These are phyloP conservation scores for Rubia balearica DNA, from an alignment of 305 asterid species.

Conservation along the genomic window DNA sequence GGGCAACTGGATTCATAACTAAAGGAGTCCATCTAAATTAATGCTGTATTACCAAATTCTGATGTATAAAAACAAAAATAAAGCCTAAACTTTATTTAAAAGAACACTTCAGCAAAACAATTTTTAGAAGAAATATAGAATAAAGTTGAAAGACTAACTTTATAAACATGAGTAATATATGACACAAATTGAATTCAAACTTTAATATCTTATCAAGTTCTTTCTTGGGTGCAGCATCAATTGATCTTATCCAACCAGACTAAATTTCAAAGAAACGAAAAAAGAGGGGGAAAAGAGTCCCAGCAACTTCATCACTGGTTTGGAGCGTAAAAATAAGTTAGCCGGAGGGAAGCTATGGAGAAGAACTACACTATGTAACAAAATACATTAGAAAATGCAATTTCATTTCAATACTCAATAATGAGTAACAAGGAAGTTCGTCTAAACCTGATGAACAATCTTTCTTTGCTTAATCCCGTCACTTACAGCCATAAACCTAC, in stretches of 20 bases:
- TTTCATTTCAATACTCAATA: background rate
- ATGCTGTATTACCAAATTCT: background rate
- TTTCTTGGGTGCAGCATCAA: background rate
- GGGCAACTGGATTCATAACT: background rate
- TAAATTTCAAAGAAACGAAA: background rate
- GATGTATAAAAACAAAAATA: background rate
- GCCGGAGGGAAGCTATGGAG: background rate
- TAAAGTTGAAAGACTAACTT: background rate
- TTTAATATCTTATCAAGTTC: background rate
- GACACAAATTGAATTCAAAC: background rate
- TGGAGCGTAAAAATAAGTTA: background rate
- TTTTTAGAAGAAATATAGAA: background rate
- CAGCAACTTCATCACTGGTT: background rate
- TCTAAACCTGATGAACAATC: conserved; percentile 60
- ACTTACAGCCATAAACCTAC: conserved; percentile 78
- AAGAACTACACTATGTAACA: background rate
- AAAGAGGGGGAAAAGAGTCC: background rate
- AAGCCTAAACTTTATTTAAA: background rate
- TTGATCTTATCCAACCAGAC: background rate
- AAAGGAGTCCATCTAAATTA: background rate
- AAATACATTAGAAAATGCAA: background rate
- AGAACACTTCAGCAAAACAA: background rate
- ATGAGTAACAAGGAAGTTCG: background rate
- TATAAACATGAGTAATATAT: background rate
- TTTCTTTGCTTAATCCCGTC: conserved; percentile 70